Evolutionary conservation across 2,329 filamentous ascomycete species (phyloP), one percentile per base, ranked within the genome.

Genomic region (Fusarium sp.): DNA sequence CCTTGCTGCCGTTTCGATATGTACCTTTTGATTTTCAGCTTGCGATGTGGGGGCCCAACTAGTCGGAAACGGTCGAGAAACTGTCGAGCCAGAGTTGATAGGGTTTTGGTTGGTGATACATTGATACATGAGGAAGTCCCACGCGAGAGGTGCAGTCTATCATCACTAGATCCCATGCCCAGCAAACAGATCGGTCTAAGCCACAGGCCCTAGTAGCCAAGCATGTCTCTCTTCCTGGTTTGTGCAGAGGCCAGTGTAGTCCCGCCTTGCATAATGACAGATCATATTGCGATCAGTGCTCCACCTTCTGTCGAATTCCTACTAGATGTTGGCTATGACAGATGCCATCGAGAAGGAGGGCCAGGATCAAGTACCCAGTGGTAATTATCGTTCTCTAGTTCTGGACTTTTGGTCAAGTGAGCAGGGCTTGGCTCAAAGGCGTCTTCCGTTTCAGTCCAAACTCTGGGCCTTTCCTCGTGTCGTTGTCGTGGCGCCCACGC

Each of bases 201-300:
- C 54, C 61, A 66, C 53, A 34, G 25, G 22, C 22, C 49, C 35
- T 52, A 58, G 36, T 42, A 31, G 26, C 57, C 41, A 52, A 53
- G 49, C 49, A 49, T 54, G 64, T 58, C 45, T 56, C 51, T 43
- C 46, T 49, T 49, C 48, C 29, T 58, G 31, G 59, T 52, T 53
- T 62, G 58, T 70, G 67, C 66, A 65, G 22, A 56, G 39, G 54
- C 64, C 51, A 51, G 54, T 58, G 58, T 55, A 26, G 67, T 70
- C 52, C 53, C 50, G 63, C 53, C 48, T 57, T 56, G 53, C 56
- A 58, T 58, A 39, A 15, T 72, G 70, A 71, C 61, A 53, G 40
- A 64, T 72, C 70, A 70, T 36, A 61, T 70, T 66, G 36, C 58
- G 62, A 70, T 67, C 57, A 70, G 40, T 53, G 42, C 58, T 59